These are phyloP conservation scores for Myriosclerotinia scirpicola DNA, from an alignment of 2,329 filamentous ascomycete species.

Conservation along the genomic window DNA sequence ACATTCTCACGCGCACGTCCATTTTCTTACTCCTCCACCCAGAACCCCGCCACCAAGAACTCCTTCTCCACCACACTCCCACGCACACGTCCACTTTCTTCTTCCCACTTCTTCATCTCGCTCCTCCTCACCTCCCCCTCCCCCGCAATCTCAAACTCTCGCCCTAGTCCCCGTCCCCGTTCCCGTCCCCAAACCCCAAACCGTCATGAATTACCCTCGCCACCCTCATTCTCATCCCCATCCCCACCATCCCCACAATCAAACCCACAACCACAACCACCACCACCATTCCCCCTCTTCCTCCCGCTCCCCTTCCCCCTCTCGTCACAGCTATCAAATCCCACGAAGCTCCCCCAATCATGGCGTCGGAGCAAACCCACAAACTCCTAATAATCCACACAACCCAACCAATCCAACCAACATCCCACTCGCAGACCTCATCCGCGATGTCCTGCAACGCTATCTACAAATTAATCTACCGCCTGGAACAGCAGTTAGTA, in stretches of 20 bases:
- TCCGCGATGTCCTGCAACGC: constrained; percentile 6
- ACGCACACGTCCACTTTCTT: no score
- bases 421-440: constrained; percentile 1
- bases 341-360: no score
- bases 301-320: not conserved
- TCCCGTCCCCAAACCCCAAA: not conserved
- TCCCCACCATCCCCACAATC: not conserved
- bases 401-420: not conserved
- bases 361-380: no score
- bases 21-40: not conserved
- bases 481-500: not conserved
- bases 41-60: not conserved
- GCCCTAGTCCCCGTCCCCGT: not conserved
- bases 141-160: not conserved
- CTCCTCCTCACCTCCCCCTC: not conserved
- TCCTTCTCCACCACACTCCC: no score
- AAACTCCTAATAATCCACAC: not conserved
- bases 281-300: not conserved
- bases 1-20: not conserved
- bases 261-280: not conserved
- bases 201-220: not conserved
- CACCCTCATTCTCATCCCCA: not conserved
- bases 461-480: not conserved
- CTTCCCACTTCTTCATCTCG: no score
- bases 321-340: not conserved